These are phyloP conservation scores for Neolentinus lepideus DNA, from an alignment of 1,284 basidiomycete species.

Conservation along the genomic window DNA sequence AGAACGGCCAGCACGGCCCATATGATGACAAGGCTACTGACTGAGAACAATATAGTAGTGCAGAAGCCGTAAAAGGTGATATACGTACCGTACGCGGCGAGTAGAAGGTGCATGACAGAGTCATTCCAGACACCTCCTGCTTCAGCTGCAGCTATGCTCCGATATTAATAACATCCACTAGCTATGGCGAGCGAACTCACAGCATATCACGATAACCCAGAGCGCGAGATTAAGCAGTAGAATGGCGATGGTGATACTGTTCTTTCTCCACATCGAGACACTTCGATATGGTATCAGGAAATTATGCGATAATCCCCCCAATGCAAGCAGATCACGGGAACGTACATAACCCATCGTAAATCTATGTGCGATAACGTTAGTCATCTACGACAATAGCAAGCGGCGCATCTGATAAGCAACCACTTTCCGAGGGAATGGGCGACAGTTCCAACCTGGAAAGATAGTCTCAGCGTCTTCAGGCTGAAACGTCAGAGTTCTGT, in stretches of 20 bases:
- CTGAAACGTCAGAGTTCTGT: background rate
- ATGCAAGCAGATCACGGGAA: background rate
- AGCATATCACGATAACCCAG: background rate
- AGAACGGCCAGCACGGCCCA: background rate
- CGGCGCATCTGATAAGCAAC: background rate
- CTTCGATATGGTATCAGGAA: background rate
- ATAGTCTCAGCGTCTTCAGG: background rate
- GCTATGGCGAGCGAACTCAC: background rate
- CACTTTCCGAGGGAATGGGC: background rate
- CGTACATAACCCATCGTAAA: background rate
- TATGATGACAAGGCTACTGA: background rate
- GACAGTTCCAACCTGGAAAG: background rate
- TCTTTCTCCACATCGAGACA: background rate
- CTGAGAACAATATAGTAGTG: background rate
- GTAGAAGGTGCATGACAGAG: background rate
- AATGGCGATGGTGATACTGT: background rate
- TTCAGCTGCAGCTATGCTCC: background rate
- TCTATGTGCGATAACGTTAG: background rate
- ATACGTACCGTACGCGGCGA: background rate
- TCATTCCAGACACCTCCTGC: background rate
- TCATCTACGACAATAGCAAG: background rate
- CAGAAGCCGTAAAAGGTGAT: background rate
- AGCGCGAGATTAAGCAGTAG: background rate
- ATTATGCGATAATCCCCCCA: background rate
- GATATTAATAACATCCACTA: background rate